Evolutionary conservation across 306 rosid species (phyloP).

Genomic region (Quercus suber): DNA sequence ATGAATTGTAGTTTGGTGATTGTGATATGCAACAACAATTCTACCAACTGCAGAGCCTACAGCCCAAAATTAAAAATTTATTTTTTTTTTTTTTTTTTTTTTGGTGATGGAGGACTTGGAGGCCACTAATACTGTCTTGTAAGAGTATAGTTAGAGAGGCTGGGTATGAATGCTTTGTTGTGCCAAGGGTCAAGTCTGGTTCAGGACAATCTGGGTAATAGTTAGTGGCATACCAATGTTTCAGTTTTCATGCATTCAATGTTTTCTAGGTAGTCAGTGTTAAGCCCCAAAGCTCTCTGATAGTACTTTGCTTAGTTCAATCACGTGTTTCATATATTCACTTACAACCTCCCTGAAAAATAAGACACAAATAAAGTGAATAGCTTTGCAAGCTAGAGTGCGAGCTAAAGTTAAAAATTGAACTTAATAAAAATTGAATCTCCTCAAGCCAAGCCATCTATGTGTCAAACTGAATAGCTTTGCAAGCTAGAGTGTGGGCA

Average conservation of each 20-base stretch:
- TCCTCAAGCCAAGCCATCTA: too few species aligned
- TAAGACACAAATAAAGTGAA: background rate
- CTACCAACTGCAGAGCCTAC: too few species aligned
- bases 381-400: too few species aligned
- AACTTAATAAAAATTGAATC: too few species aligned
- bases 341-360: slow-evolving; percentile 46
- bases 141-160: slow-evolving; percentile 61
- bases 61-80: too few species aligned
- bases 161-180: slow-evolving; percentile 81
- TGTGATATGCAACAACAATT: too few species aligned
- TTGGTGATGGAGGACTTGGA: slow-evolving; percentile 67
- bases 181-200: slow-evolving; percentile 62
- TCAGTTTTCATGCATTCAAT: slow-evolving; percentile 66
- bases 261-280: slow-evolving; percentile 40
- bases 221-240: slow-evolving; percentile 63
- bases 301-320: slow-evolving; percentile 37
- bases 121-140: slow-evolving; percentile 79
- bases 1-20: too few species aligned
- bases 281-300: slow-evolving; percentile 60
- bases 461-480: too few species aligned
- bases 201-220: slow-evolving; percentile 82
- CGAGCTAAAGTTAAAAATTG: too few species aligned
- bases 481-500: too few species aligned
- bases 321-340: slow-evolving; percentile 48
- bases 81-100: too few species aligned